Evolutionary conservation across 176 grass and related monocot species (phyloP).

Genomic region (Triticum dicoccoides): DNA sequence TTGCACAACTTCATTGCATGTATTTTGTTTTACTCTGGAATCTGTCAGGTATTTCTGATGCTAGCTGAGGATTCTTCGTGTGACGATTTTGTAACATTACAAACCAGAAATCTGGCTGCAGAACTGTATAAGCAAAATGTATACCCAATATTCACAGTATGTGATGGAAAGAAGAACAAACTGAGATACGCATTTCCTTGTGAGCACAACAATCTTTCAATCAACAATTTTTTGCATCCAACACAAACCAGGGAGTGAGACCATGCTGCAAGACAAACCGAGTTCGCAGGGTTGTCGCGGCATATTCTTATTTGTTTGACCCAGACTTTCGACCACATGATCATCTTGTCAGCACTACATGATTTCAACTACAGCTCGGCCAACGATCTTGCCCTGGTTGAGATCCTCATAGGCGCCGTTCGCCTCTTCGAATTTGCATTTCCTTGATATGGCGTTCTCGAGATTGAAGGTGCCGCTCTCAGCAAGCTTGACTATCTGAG

Average conservation of each 20-base stretch:
- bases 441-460: slow-evolving; percentile 73
- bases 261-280: not conserved
- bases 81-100: not conserved
- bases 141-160: not conserved
- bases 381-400: slow-evolving; percentile 72
- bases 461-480: slow-evolving; percentile 83
- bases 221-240: not conserved
- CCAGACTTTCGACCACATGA: not conserved
- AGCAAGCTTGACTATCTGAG: slow-evolving; percentile 88
- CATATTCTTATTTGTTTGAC: slow-evolving; percentile 14
- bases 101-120: not conserved
- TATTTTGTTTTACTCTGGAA: not conserved
- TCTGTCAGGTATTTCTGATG: not conserved
- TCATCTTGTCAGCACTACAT: slow-evolving; percentile 36
- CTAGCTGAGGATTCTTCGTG: not conserved
- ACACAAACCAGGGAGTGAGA: not conserved
- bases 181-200: not conserved
- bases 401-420: slow-evolving; percentile 79
- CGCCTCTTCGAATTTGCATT: slow-evolving; percentile 90
- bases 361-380: slow-evolving; percentile 86
- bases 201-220: not conserved
- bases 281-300: not conserved
- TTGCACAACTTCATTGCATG: not conserved
- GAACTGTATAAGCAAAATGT: not conserved
- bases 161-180: not conserved